These are phyloP conservation scores for Exophiala spinifera DNA, from an alignment of 2,329 filamentous ascomycete genomes.

Conservation along the genomic window DNA sequence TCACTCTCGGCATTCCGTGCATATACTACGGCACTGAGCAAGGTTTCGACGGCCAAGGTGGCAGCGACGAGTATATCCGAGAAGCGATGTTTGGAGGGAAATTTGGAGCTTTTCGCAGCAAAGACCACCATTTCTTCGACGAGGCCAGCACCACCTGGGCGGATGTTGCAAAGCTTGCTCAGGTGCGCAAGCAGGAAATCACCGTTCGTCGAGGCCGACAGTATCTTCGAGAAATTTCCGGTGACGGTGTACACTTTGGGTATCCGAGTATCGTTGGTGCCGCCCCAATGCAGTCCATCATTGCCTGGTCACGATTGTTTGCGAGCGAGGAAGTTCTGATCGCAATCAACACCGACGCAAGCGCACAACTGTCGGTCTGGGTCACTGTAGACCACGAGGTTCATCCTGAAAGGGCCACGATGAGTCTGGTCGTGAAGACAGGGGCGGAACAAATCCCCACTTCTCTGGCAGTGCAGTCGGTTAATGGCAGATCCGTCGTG, in stretches of 20 bases:
- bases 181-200: slow-evolving; percentile 10
- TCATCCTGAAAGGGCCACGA: slow-evolving; percentile 1
- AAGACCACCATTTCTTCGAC: slow-evolving; percentile 15
- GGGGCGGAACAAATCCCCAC: background rate
- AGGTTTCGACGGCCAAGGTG: slow-evolving; percentile 11
- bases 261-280: slow-evolving; percentile 2
- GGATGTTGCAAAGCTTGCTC: slow-evolving; percentile 1
- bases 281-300: slow-evolving; percentile 4
- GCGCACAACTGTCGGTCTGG: slow-evolving; percentile 2
- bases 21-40: slow-evolving; percentile 19
- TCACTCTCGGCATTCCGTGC: slow-evolving; percentile 14
- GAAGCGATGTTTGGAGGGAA: slow-evolving; percentile 17
- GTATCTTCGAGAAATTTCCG: slow-evolving; percentile 16
- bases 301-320: slow-evolving; percentile 15
- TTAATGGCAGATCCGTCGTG: slow-evolving; percentile 6
- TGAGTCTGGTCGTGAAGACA: background rate
- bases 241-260: slow-evolving; percentile 12
- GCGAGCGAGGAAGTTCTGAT: slow-evolving; percentile 13
- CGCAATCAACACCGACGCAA: slow-evolving; percentile 11
- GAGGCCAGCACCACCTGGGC: slow-evolving; percentile 4
- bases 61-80: slow-evolving; percentile 10
- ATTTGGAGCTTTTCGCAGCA: slow-evolving; percentile 17
- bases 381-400: slow-evolving; percentile 10
- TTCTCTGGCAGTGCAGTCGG: background rate
- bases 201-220: slow-evolving; percentile 14